Percentiles rank a stretch among this genome's conserved stretches.
Evolutionary conservation across 106 monocot species (phyloP).

Genomic region (Dendrobium nobile): DNA sequence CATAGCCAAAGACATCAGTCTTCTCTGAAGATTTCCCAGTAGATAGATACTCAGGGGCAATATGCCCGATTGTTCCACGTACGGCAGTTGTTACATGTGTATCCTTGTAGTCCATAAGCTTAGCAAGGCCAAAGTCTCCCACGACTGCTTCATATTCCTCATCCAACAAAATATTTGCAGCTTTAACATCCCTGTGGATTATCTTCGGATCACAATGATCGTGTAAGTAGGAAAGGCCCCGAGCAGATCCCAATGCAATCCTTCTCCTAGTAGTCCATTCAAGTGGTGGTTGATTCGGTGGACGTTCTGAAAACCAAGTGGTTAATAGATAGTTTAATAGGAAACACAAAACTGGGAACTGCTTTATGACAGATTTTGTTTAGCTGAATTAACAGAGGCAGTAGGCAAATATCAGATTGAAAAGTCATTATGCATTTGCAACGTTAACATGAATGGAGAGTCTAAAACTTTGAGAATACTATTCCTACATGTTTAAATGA

Average conservation of each 20-base stretch:
- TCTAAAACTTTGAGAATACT: not conserved
- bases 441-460: not conserved
- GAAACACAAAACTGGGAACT: not conserved
- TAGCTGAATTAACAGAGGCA: not conserved
- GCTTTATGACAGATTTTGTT: not conserved
- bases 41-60: conserved; percentile 71
- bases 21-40: conserved; percentile 79
- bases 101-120: conserved; percentile 74
- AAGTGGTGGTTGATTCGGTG: conserved; percentile 42
- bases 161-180: conserved; percentile 74
- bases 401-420: not conserved
- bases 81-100: conserved; percentile 77
- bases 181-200: conserved; percentile 76
- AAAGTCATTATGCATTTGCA: not conserved
- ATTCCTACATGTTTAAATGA: not conserved
- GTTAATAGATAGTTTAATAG: conserved; percentile 2
- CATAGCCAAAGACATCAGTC: conserved; percentile 79
- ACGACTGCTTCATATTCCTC: conserved; percentile 77
- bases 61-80: conserved; percentile 70
- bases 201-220: conserved; percentile 84
- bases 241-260: conserved; percentile 68
- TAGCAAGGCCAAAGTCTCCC: conserved; percentile 69
- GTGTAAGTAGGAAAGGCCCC: conserved; percentile 67
- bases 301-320: conserved; percentile 28
- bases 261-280: conserved; percentile 51